Conservation (phyloP, 495 filamentous ascomycete species). For the Tuber aestivum region DNA sequence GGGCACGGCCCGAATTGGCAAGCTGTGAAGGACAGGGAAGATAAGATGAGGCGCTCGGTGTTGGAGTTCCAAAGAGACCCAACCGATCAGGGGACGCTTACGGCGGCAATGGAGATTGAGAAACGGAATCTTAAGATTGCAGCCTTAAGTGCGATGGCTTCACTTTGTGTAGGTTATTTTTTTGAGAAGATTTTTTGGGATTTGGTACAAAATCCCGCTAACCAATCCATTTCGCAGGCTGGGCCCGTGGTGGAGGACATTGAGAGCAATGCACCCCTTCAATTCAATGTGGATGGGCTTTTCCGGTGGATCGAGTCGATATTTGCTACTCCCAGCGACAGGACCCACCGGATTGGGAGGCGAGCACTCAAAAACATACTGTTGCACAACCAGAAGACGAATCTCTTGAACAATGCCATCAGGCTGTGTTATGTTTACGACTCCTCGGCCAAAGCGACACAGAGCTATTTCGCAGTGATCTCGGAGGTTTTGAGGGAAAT, state of each 20-base stretch:
- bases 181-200: background rate
- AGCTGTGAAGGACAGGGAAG: conserved; percentile 75
- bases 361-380: conserved; percentile 87
- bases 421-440: conserved; percentile 77
- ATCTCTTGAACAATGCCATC: conserved; percentile 78
- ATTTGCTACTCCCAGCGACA: conserved; percentile 81
- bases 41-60: conserved; percentile 75
- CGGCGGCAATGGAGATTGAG: conserved; percentile 91
- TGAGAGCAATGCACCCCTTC: conserved; percentile 71
- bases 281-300: conserved; percentile 88
- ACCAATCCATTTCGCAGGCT: conserved; percentile 47
- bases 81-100: conserved; percentile 58
- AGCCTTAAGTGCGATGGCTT: conserved; percentile 90
- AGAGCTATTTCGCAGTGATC: conserved; percentile 93
- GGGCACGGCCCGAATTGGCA: conserved; percentile 88
- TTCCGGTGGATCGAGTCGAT: conserved; percentile 91
- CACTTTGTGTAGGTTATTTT: conserved; percentile 63
- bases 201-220: background rate
- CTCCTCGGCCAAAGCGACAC: conserved; percentile 63
- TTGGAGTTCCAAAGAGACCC: conserved; percentile 58
- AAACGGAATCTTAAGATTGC: conserved; percentile 85
- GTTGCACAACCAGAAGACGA: conserved; percentile 77
- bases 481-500: conserved; percentile 77
- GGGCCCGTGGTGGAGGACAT: conserved; percentile 84
- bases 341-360: conserved; percentile 84